Evolutionary conservation across 331 rosid species (phyloP).

Genomic region (Malus hybrid): DNA sequence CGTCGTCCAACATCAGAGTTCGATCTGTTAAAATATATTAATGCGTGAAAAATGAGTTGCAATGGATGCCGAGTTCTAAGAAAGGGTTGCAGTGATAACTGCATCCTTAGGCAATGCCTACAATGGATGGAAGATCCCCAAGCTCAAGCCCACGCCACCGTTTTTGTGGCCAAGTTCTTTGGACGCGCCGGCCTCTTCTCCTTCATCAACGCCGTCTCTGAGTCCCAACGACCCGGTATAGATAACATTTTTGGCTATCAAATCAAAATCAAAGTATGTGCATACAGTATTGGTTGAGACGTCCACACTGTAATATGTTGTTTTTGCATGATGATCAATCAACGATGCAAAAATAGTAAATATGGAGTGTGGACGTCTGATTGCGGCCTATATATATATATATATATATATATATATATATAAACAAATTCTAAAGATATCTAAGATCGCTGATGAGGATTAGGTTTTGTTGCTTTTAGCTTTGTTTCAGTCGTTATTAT

Average conservation of each 20-base stretch:
- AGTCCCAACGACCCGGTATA: slow-evolving; percentile 43
- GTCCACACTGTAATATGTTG: neutral
- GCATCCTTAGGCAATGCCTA: slow-evolving; percentile 53
- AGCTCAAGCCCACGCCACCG: slow-evolving; percentile 57
- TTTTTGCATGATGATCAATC: no score
- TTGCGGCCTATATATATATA: neutral
- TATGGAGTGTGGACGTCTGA: neutral
- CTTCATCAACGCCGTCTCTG: slow-evolving; percentile 44
- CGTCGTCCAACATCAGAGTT: neutral
- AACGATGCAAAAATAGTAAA: no score
- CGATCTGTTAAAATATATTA: neutral
- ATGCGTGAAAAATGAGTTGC: slow-evolving; percentile 40
- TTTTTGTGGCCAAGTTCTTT: slow-evolving; percentile 65
- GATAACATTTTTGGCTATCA: neutral
- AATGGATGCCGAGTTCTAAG: slow-evolving; percentile 66
- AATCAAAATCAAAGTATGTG: neutral
- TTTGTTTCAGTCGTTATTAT: slow-evolving; percentile 57
- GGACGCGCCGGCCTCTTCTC: slow-evolving; percentile 80
- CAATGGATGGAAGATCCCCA: slow-evolving; percentile 42
- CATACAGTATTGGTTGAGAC: neutral
- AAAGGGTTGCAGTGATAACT: slow-evolving; percentile 60
- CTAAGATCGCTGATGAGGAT: neutral
- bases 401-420: neutral
- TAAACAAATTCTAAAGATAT: neutral
- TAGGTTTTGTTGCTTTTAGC: slow-evolving; percentile 12